phyloP scores from a whole-genome alignment of 495 filamentous ascomycete species.

The Penicillium canescens region DNA sequence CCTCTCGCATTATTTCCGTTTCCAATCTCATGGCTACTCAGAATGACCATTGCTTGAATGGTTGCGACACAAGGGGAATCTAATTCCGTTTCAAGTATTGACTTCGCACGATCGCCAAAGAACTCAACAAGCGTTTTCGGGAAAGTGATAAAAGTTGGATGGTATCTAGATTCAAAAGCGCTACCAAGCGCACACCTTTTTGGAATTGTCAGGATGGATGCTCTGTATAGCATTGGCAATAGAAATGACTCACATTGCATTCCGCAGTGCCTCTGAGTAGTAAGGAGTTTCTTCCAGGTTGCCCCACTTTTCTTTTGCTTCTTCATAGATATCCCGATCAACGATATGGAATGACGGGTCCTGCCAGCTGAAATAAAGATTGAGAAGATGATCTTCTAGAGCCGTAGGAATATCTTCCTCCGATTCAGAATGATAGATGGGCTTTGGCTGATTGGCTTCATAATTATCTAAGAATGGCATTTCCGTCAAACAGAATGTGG shows the following conservation, averaged over 20 bases:
- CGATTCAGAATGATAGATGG: not conserved
- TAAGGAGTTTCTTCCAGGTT: constrained; percentile 25
- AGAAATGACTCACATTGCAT: constrained; percentile 31
- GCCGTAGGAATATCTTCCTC: constrained; percentile 10
- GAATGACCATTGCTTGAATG: constrained; percentile 35
- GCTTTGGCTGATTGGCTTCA: not conserved
- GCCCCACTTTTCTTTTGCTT: constrained; percentile 10
- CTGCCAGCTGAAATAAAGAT: constrained; percentile 41
- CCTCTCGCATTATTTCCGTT: constrained; percentile 30
- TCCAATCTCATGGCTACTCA: constrained; percentile 34
- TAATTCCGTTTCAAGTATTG: constrained; percentile 33
- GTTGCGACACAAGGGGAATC: constrained; percentile 37
- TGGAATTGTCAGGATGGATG: not conserved
- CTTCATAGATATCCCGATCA: constrained; percentile 24
- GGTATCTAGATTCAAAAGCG: constrained; percentile 27
- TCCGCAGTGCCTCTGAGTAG: constrained; percentile 33
- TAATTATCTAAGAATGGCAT: constrained; percentile 12
- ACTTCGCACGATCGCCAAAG: constrained; percentile 30
- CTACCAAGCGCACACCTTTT: constrained; percentile 33
- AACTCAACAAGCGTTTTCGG: constrained; percentile 31
- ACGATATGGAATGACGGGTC: constrained; percentile 34
- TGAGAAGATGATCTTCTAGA: constrained; percentile 33
- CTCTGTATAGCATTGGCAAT: no score
- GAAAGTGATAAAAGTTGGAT: constrained; percentile 27
- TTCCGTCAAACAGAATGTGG: constrained; percentile 22